These are phyloP conservation scores for Adenanthera pavonina DNA, from an alignment of 306 rosid genomes.

Conservation along the genomic window DNA sequence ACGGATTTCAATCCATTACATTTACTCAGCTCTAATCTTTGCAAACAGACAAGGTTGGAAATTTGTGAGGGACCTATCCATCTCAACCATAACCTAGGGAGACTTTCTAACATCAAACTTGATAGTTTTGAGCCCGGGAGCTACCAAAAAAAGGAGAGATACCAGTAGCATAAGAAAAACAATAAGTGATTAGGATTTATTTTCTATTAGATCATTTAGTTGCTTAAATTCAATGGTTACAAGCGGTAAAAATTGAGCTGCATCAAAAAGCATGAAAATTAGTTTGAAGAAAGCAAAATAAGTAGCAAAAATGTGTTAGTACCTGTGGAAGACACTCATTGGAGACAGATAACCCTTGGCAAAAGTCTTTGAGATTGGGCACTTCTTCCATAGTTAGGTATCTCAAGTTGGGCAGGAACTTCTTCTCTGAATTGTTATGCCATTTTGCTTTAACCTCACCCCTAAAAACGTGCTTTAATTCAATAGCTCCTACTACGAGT, in stretches of 20 bases:
- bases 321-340: not conserved
- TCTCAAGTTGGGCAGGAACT: not conserved
- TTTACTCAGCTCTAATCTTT: not conserved
- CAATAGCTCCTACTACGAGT: too few species aligned
- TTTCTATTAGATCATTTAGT: too few species aligned
- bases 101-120: accelerated
- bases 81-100: not conserved
- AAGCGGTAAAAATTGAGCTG: not conserved
- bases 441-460: too few species aligned
- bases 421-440: too few species aligned
- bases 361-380: not conserved
- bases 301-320: not conserved
- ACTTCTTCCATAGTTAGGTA: not conserved
- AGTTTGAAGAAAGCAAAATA: not conserved
- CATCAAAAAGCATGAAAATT: too few species aligned
- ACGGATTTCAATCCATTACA: not conserved
- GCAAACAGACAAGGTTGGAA: not conserved
- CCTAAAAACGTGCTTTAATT: too few species aligned
- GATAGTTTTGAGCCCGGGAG: not conserved
- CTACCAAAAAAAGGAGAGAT: not conserved
- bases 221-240: not conserved
- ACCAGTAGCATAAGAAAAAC: not conserved
- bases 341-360: not conserved
- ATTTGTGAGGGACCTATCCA: not conserved
- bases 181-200: not conserved